Conservation (phyloP, 352 stramenopile species). For the Thalassiosira tumida region DNA sequence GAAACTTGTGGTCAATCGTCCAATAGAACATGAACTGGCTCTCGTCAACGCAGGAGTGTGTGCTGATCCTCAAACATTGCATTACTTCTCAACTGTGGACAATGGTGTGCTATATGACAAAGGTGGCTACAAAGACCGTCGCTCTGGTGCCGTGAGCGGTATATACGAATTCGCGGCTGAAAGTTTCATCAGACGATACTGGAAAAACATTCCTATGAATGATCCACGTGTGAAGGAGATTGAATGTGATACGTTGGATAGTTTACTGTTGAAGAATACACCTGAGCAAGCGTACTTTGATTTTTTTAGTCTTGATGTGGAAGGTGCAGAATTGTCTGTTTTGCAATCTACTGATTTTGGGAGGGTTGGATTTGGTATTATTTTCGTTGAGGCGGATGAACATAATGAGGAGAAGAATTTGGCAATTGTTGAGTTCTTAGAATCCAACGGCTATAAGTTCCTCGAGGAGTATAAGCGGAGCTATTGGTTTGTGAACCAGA, state of each 20-base stretch:
- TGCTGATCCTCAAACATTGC: constrained; percentile 46
- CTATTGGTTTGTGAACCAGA: constrained; percentile 59
- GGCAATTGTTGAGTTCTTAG: constrained; percentile 28
- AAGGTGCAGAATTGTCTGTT: constrained; percentile 66
- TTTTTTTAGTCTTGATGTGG: constrained; percentile 69
- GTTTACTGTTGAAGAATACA: constrained; percentile 9
- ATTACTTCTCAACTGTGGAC: too few species aligned
- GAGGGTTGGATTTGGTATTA: constrained; percentile 55
- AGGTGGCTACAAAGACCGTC: background rate
- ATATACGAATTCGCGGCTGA: constrained; percentile 71
- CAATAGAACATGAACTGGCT: constrained; percentile 71
- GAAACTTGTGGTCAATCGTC: constrained; percentile 64
- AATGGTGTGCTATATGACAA: too few species aligned
- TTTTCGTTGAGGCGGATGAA: constrained; percentile 60
- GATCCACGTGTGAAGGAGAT: constrained; percentile 17
- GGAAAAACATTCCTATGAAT: constrained; percentile 31
- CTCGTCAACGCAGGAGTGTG: constrained; percentile 73
- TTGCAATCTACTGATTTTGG: constrained; percentile 59
- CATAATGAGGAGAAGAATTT: constrained; percentile 62
- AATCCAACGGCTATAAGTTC: constrained; percentile 59
- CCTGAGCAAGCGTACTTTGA: constrained; percentile 41
- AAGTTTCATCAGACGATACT: constrained; percentile 52
- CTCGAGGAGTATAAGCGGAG: background rate
- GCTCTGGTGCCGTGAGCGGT: constrained; percentile 30
- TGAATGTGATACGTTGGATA: constrained; percentile 41